Evolutionary conservation across 2,329 filamentous ascomycete genomes (phyloP), one percentile per base, ranked within the genome.

Genomic region (Aspergillus novoparasiticus): DNA sequence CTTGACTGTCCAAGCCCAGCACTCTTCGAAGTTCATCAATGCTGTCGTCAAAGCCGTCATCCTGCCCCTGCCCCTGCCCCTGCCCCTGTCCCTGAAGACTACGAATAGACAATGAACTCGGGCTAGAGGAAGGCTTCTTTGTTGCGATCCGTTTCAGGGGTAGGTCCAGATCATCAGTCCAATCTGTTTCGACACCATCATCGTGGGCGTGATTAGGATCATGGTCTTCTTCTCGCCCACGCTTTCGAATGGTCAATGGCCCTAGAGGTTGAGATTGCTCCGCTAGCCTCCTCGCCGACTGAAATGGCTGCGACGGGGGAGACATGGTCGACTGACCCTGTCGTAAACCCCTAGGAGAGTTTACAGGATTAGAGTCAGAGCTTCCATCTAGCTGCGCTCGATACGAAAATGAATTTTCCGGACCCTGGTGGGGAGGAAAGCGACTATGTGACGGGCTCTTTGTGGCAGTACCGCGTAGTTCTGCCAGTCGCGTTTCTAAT

Each of bases 1-100:
- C 72, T n/a, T 63, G 62, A 34, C 59, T 66, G 23, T 71, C 65
- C 6, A 76, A 43, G 23, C 68, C 72, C n/a, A 76, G 65, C 8
- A 74, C 46, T n/a, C 68, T 57, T 11, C 65, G 64, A 26, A 75
- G 48, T 21, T 69, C 66, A 23, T 69, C 66, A 28, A 61, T 51
- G 30, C 43, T 48, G 45, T 64, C 58, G 30, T 54, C 51, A 39
- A 32, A 26, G 19, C 48, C 56, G 19, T 53, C 60, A 12, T 32
- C 59, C 34, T 48, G 28, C 1, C 16, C 32, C n/a, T 59, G 46
- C 41, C 56, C 46, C n/a, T 59, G 46, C 36, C 56, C 46, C n/a
- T 59, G 46, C 41, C 53, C 46, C n/a, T n/a, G n/a, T n/a, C n/a
- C n/a, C 2, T 41, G 30, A 21, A 54, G 30, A 54, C 63, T 60